A percentile compares a stretch with the other conserved stretches of the same genome.
phyloP scores from a whole-genome alignment of 2,329 filamentous ascomycete species.

The Cordyceps militaris region DNA sequence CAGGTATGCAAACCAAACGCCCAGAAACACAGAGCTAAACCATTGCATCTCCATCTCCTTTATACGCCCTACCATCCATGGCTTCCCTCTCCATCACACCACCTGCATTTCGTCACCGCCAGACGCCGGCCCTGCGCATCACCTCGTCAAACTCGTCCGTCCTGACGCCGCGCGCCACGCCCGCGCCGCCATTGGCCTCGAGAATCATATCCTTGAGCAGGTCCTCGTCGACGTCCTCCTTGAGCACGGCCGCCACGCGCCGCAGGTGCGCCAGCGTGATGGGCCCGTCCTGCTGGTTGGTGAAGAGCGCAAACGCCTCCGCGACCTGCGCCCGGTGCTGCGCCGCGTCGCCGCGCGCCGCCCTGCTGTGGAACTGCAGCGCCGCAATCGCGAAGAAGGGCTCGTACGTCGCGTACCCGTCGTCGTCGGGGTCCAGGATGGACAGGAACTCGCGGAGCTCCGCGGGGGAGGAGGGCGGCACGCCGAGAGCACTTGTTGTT shows the following conservation, averaged over 20 bases:
- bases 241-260: conserved; percentile 71
- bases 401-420: conserved; percentile 70
- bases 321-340: conserved; percentile 61
- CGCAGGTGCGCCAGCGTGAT: conserved; percentile 76
- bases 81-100: neutral
- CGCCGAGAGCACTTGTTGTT: conserved; percentile 66
- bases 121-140: conserved; percentile 77
- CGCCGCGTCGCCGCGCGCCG: conserved; percentile 32
- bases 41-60: neutral
- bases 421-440: conserved; percentile 73
- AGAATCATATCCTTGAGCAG: conserved; percentile 88
- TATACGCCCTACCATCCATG: neutral
- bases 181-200: conserved; percentile 80
- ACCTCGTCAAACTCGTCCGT: conserved; percentile 79
- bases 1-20: neutral
- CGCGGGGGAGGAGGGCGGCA: conserved; percentile 53
- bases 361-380: conserved; percentile 65
- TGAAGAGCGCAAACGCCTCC: conserved; percentile 78
- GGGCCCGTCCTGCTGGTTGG: conserved; percentile 43
- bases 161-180: conserved; percentile 62
- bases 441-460: conserved; percentile 73
- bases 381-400: conserved; percentile 85
- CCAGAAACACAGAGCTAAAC: neutral
- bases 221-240: conserved; percentile 78
- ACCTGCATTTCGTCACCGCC: conserved; percentile 47